Evolutionary conservation across 2,329 filamentous ascomycete species (phyloP).

Genomic region (Colletotrichum zoysiae): DNA sequence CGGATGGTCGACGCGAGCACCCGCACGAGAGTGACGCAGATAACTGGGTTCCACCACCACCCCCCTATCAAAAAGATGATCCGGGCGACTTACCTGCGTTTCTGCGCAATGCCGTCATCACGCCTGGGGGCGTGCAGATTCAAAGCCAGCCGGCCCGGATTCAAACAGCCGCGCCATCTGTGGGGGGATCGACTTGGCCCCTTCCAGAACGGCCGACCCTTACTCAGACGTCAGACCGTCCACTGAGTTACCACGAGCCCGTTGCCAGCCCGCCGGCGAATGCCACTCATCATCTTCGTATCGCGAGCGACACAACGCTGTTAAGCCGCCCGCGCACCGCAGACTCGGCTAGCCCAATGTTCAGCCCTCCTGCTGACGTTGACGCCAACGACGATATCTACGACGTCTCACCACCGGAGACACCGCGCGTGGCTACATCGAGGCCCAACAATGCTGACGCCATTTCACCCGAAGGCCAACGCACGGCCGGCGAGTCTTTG

Average conservation of each 20-base stretch:
- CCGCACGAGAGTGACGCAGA: conserved; percentile 90
- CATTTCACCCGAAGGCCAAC: conserved; percentile 10
- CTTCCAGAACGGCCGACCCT: conserved; percentile 27
- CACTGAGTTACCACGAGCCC: conserved; percentile 35
- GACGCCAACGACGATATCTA: conserved; percentile 60
- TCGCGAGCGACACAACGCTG: conserved; percentile 39
- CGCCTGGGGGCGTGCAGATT: conserved; percentile 48
- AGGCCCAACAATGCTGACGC: conserved; percentile 20
- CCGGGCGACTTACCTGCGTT: conserved; percentile 69
- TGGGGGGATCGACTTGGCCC: conserved; percentile 37
- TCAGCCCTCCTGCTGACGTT: conserved; percentile 25
- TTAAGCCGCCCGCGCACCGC: conserved; percentile 37
- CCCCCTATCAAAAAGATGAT: conserved; percentile 79
- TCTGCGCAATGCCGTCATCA: conserved; percentile 62
- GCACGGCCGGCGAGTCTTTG: conserved; percentile 18
- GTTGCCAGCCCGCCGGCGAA: conserved; percentile 16
- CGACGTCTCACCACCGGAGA: conserved; percentile 61
- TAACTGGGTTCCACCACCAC: conserved; percentile 88
- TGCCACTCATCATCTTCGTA: conserved; percentile 28
- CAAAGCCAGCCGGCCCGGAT: conserved; percentile 45
- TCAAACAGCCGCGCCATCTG: conserved; percentile 42
- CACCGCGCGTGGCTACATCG: conserved; percentile 49
- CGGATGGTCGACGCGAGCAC: conserved; percentile 77
- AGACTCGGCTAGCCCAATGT: conserved; percentile 29
- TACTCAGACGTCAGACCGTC: conserved; percentile 34